Conservation (phyloP, 208 protist species). For the Crithidia sp. region DNA sequence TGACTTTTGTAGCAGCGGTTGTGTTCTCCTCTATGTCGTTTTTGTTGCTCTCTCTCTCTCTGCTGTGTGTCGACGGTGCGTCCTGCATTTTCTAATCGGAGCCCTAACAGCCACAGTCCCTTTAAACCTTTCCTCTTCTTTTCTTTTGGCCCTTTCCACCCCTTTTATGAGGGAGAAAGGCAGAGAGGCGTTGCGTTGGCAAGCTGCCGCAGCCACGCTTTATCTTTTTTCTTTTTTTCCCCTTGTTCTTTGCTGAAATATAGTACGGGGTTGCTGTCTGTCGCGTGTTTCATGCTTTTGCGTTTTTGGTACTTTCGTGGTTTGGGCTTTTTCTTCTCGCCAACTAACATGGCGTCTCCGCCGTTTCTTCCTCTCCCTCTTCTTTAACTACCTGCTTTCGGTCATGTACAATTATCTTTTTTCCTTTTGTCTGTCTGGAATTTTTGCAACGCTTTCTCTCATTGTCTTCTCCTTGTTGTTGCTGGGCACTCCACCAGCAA, state of each 20-base stretch:
- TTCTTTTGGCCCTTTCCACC: background rate
- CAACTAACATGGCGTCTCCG: background rate
- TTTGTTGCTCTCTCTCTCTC: background rate
- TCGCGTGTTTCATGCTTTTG: too few relatives aligned
- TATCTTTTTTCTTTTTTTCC: conserved; percentile 15
- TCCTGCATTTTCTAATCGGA: background rate
- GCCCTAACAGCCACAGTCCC: too few relatives aligned
- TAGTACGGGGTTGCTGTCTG: too few relatives aligned
- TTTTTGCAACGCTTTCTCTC: background rate
- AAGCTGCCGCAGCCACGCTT: background rate
- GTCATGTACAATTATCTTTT: background rate
- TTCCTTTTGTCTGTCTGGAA: background rate
- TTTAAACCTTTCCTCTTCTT: background rate
- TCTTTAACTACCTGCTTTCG: background rate
- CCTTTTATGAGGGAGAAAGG: background rate
- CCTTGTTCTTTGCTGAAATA: too few relatives aligned
- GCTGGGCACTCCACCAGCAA: too few relatives aligned
- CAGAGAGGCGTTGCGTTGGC: background rate
- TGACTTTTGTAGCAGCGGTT: background rate
- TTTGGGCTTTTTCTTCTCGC: too few relatives aligned
- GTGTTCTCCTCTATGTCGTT: background rate
- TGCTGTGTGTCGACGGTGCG: background rate
- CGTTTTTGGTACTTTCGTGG: too few relatives aligned
- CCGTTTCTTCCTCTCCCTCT: background rate
- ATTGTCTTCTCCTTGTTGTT: too few relatives aligned